A percentile compares a stretch with the other conserved stretches of the same genome.
Evolutionary conservation across 305 asterid genomes (phyloP).

Genomic region (Fraxinus ornus): DNA sequence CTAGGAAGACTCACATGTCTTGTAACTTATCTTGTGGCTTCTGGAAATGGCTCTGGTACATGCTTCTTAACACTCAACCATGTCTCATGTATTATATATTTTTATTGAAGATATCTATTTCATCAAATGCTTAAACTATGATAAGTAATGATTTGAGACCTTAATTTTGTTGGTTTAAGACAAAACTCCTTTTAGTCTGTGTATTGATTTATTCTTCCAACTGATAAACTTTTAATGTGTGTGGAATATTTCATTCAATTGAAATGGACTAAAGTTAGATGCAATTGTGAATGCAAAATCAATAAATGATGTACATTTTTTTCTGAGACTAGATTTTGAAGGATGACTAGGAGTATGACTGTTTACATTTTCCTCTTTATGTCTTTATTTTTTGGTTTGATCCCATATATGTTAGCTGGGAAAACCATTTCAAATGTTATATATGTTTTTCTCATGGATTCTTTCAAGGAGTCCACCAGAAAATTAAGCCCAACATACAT

Average conservation of each 20-base stretch:
- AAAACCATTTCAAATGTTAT: background rate
- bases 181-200: background rate
- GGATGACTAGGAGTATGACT: background rate
- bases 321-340: background rate
- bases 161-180: too few relatives aligned
- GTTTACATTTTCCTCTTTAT: too few relatives aligned
- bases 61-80: conserved; percentile 9
- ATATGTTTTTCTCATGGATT: background rate
- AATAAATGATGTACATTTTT: background rate
- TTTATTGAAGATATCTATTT: background rate
- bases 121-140: background rate
- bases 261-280: background rate
- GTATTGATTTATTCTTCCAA: background rate
- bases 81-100: background rate
- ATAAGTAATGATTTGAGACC: background rate
- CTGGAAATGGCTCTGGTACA: conserved; percentile 90
- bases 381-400: background rate
- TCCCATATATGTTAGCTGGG: background rate
- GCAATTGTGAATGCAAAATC: background rate
- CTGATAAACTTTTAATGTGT: background rate
- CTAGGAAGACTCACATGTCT: conserved; percentile 49
- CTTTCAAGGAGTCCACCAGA: background rate
- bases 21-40: conserved; percentile 58
- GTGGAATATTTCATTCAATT: background rate
- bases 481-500: background rate